Percentiles rank a stretch among this genome's conserved stretches.
Evolutionary conservation across 306 rosid genomes (phyloP).

Genomic region (Casuarina equisetifolia): DNA sequence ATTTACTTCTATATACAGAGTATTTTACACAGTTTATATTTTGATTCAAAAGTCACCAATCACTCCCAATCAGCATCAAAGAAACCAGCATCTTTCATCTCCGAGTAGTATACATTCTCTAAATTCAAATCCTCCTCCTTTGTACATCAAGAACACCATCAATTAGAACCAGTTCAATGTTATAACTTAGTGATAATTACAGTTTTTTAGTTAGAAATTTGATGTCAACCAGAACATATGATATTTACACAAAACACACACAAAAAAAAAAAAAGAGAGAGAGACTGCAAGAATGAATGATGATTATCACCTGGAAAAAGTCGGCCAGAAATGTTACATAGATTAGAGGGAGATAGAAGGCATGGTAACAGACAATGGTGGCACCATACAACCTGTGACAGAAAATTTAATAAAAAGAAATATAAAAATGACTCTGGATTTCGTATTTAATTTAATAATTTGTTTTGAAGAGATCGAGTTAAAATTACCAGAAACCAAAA

Average conservation of each 20-base stretch:
- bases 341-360: slow-evolving; percentile 86
- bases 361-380: slow-evolving; percentile 72
- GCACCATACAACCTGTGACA: slow-evolving; percentile 67
- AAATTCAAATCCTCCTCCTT: slow-evolving; percentile 83
- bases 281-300: slow-evolving; percentile 5
- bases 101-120: slow-evolving; percentile 88
- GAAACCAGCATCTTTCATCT: slow-evolving; percentile 98
- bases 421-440: slow-evolving; percentile 15
- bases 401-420: slow-evolving; percentile 20
- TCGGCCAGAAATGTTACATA: slow-evolving; percentile 83
- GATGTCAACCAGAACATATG: not conserved
- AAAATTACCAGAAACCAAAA: slow-evolving; percentile 77
- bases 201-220: not conserved
- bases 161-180: not conserved
- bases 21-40: slow-evolving; percentile 1
- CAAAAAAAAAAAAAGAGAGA: not conserved
- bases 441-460: not conserved
- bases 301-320: slow-evolving; percentile 66
- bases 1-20: slow-evolving; percentile 44
- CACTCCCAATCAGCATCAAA: slow-evolving; percentile 86
- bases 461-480: slow-evolving; percentile 4
- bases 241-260: not conserved
- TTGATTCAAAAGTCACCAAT: slow-evolving; percentile 22
- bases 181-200: not conserved
- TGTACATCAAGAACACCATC: slow-evolving; percentile 9